phyloP scores from a whole-genome alignment of 306 rosid genomes.

The Cicer arietinum region DNA sequence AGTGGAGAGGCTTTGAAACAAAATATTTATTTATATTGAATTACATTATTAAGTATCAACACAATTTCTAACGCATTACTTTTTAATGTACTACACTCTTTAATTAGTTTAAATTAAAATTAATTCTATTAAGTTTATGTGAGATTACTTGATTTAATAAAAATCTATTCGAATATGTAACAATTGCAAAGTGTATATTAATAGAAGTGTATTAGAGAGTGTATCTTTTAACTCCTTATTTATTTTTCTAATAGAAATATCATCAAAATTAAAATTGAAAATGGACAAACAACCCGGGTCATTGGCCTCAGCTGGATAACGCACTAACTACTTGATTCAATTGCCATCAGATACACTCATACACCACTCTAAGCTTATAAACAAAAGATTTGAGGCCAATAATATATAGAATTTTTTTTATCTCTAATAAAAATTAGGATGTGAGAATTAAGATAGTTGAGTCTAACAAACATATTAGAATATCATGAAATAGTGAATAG shows the following conservation, averaged over 20 bases:
- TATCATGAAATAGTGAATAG: too few species aligned
- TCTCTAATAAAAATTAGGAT: not conserved
- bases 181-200: too few species aligned
- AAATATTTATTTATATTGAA: not conserved
- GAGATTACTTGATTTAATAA: too few species aligned
- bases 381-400: not conserved
- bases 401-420: not conserved
- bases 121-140: too few species aligned
- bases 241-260: not conserved
- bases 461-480: too few species aligned
- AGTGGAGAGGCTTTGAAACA: not conserved
- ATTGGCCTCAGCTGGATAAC: not conserved
- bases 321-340: constrained; percentile 4
- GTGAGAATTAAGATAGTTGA: too few species aligned
- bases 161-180: too few species aligned
- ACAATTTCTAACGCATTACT: too few species aligned
- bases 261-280: not conserved
- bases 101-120: too few species aligned
- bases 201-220: too few species aligned
- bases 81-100: too few species aligned
- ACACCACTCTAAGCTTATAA: constrained; percentile 23
- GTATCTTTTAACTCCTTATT: not conserved
- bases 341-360: constrained; percentile 2
- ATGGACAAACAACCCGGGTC: not conserved
- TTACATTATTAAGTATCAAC: too few species aligned